These are phyloP conservation scores for Leccinum pellstonianum DNA, from an alignment of 768 basidiomycete genomes.

Conservation along the genomic window DNA sequence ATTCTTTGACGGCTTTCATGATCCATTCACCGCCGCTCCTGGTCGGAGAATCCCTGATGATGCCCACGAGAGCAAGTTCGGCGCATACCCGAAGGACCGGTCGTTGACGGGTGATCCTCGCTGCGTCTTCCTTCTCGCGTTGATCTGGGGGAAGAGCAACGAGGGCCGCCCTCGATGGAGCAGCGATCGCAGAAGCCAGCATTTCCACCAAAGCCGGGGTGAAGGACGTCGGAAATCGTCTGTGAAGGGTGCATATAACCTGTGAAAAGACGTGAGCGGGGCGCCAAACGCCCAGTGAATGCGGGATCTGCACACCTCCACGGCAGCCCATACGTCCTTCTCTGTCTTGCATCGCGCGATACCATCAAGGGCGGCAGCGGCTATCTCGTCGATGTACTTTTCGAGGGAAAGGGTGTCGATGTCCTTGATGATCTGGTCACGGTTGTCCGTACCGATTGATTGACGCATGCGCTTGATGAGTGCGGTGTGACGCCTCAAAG, in stretches of 20 bases:
- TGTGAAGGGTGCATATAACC: slow-evolving; percentile 87
- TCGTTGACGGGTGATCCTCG: slow-evolving; percentile 77
- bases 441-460: slow-evolving; percentile 78
- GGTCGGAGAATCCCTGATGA: slow-evolving; percentile 70
- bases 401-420: slow-evolving; percentile 86
- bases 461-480: slow-evolving; percentile 92
- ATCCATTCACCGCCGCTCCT: slow-evolving; percentile 84
- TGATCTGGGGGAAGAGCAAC: slow-evolving; percentile 68
- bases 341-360: slow-evolving; percentile 86
- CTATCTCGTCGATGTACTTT: slow-evolving; percentile 96
- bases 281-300: neutral
- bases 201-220: slow-evolving; percentile 66
- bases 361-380: slow-evolving; percentile 83
- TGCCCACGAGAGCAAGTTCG: slow-evolving; percentile 85
- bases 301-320: slow-evolving; percentile 62
- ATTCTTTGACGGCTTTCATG: slow-evolving; percentile 80
- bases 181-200: slow-evolving; percentile 55
- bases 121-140: slow-evolving; percentile 87
- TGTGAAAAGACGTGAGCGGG: slow-evolving; percentile 32
- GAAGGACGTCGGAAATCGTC: slow-evolving; percentile 80
- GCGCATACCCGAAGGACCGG: slow-evolving; percentile 84
- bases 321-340: slow-evolving; percentile 87
- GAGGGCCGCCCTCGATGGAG: slow-evolving; percentile 57
- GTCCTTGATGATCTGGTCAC: slow-evolving; percentile 88
- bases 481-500: slow-evolving; percentile 92